Evolutionary conservation across 805 yeast species (phyloP).

Genomic region (Starmerella tilneyi): DNA sequence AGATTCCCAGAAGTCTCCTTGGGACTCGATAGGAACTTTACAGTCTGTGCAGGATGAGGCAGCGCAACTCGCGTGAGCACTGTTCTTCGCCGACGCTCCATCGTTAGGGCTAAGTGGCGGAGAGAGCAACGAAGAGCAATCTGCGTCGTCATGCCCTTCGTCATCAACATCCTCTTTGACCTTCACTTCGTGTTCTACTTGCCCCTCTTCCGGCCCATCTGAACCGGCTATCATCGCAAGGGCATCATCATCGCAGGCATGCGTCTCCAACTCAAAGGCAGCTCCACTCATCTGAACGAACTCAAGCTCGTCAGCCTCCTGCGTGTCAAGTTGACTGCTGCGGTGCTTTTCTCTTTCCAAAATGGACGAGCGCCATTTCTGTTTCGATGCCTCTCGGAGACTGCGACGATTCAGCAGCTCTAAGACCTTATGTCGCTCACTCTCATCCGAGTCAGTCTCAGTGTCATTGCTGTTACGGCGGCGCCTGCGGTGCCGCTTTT

Average conservation of each 20-base stretch:
- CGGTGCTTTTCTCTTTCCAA: neutral
- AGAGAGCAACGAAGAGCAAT: slow-evolving; percentile 3
- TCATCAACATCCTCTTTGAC: neutral
- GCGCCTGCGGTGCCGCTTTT: neutral
- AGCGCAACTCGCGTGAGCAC: too few relatives aligned
- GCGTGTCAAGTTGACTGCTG: neutral
- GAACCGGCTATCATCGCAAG: too few relatives aligned
- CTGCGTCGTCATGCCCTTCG: neutral
- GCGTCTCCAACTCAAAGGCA: too few relatives aligned
- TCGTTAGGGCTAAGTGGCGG: neutral
- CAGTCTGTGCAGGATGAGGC: too few relatives aligned
- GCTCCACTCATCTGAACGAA: too few relatives aligned
- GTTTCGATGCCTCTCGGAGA: neutral
- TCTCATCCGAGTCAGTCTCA: slow-evolving; percentile 3
- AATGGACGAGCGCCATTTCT: slow-evolving; percentile 1
- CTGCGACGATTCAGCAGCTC: slow-evolving; percentile 5
- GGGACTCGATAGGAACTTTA: too few relatives aligned
- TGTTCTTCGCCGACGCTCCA: neutral
- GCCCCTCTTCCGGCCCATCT: too few relatives aligned
- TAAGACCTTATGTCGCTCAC: slow-evolving; percentile 5
- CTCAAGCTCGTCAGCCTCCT: neutral
- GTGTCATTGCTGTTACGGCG: neutral
- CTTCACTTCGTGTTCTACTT: too few relatives aligned
- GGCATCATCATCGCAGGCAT: too few relatives aligned
- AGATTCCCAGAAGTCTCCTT: neutral